Evolutionary conservation across 2,329 filamentous ascomycete genomes (phyloP).

Genomic region (Ceratocystis lukuohia): DNA sequence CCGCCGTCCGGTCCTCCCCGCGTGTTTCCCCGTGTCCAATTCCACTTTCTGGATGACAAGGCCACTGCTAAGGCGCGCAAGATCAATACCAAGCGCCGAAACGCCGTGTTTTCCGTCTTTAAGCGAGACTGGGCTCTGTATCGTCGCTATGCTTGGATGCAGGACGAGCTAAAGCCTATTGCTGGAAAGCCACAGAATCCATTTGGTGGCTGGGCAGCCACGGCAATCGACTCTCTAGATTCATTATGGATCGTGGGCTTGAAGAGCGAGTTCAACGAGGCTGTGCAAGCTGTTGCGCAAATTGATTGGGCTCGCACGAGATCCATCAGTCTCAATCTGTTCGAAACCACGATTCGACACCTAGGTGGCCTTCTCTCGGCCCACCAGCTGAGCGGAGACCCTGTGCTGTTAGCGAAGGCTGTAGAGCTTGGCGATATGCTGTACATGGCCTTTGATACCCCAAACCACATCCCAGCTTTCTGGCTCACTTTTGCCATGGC

Average conservation of each 20-base stretch:
- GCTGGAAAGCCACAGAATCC: constrained; percentile 33
- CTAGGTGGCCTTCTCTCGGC: constrained; percentile 39
- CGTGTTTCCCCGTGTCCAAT: constrained; percentile 26
- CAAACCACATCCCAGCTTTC: constrained; percentile 36
- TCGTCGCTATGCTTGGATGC: constrained; percentile 37
- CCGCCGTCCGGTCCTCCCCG: constrained; percentile 24
- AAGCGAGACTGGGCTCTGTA: constrained; percentile 38
- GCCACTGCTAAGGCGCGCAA: not conserved
- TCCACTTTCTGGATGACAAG: constrained; percentile 27
- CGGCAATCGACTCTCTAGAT: constrained; percentile 46
- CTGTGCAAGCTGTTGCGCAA: constrained; percentile 34
- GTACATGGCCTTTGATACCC: constrained; percentile 41
- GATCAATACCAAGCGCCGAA: constrained; percentile 24
- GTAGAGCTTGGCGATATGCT: constrained; percentile 42
- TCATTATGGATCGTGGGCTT: constrained; percentile 51
- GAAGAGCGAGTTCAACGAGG: constrained; percentile 41
- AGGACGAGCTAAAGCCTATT: constrained; percentile 39
- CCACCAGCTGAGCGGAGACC: constrained; percentile 36
- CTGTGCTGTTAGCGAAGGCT: constrained; percentile 36
- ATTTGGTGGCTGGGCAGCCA: constrained; percentile 45
- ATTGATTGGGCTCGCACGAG: constrained; percentile 40
- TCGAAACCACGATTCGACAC: constrained; percentile 44
- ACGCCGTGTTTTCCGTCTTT: constrained; percentile 32
- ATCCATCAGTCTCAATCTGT: constrained; percentile 34
- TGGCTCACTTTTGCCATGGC: constrained; percentile 34